These are phyloP conservation scores for Elaeis oleifera DNA, from an alignment of 202 grass and related monocot species.

Conservation along the genomic window DNA sequence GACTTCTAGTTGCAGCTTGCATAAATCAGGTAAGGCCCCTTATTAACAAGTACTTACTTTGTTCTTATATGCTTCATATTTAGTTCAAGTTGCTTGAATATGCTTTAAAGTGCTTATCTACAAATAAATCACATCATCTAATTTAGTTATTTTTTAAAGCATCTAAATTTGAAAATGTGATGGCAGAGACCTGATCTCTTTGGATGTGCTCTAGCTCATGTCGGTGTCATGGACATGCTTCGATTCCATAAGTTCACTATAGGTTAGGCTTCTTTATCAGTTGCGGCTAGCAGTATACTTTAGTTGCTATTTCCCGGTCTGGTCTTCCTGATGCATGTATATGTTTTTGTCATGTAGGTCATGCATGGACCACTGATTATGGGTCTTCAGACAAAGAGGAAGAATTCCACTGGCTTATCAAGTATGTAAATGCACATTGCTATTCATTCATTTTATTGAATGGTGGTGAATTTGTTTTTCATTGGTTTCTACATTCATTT, in stretches of 20 bases:
- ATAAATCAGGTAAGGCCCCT: constrained; percentile 57
- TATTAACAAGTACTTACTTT: background rate
- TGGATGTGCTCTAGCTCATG: constrained; percentile 88
- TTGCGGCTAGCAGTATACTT: constrained; percentile 14
- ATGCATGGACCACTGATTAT: constrained; percentile 98
- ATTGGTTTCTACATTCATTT: no score
- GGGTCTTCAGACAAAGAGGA: constrained; percentile 89
- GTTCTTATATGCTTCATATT: background rate
- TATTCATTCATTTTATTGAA: no score
- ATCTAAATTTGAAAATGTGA: constrained; percentile 13
- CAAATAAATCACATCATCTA: background rate
- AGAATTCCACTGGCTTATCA: constrained; percentile 80
- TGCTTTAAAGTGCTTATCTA: background rate
- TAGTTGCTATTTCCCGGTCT: constrained; percentile 10
- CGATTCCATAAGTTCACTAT: constrained; percentile 98
- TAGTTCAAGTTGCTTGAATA: background rate
- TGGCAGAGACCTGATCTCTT: constrained; percentile 87
- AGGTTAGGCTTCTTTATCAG: constrained; percentile 28
- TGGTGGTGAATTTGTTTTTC: no score
- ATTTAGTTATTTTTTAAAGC: constrained; percentile 17
- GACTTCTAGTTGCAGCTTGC: constrained; percentile 83
- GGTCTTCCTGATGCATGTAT: constrained; percentile 11
- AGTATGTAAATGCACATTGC: constrained; percentile 32
- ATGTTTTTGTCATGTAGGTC: constrained; percentile 34
- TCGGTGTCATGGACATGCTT: constrained; percentile 99